Base-by-base conservation (phyloP, 192 early-diverging fungal species). In the Linnemannia exigua region DNA sequence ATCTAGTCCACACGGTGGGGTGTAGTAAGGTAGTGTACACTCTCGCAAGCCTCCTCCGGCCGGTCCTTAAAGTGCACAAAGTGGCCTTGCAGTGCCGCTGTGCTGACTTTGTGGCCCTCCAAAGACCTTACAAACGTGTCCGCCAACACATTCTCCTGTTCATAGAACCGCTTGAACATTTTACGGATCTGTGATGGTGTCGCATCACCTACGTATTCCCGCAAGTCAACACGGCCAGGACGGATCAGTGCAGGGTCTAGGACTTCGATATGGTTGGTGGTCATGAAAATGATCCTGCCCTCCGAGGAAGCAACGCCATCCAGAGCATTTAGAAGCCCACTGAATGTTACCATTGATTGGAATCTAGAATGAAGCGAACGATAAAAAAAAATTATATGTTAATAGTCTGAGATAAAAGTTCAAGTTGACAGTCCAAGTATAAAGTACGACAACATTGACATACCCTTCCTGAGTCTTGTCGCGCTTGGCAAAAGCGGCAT, bases 81-180 rank as follows among this genome's bases (percentile, higher is more conserved):
- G 89, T 99, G 98, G 5, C 98, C 98, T 89, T 99, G 98, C 44
- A 99, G 82, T 76, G 91, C 91, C 0, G 97, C 97, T 8, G 97
- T 96, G 87, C 96, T 97, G 44, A 96, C 91, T 7, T 80, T 75
- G 50, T 91, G 87, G 41, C 90, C 90, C 31, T 83, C 76, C 17
- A 94, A 72, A 33, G 74, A 84, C 3, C 88, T 69, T 2, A 95
- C 93, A 93, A 99, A 98, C 71, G 79, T 66, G 3, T 95, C 90
- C 14, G 94, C 97, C 74, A 96, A 82, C 20, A 77, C 82, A 0
- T 81, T 44, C 44, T 90, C 67, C 11, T 91, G 90, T 14, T 87
- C 88, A 83, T 96, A 98, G 86, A 98, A 98, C 14, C 96, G 89
- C 41, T 90, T 87, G 81, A 98, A 98, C 94, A 98, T 95, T 9